These are phyloP conservation scores for Pseudocercospora vitis DNA, from an alignment of 2,329 filamentous ascomycete genomes.

Conservation along the genomic window DNA sequence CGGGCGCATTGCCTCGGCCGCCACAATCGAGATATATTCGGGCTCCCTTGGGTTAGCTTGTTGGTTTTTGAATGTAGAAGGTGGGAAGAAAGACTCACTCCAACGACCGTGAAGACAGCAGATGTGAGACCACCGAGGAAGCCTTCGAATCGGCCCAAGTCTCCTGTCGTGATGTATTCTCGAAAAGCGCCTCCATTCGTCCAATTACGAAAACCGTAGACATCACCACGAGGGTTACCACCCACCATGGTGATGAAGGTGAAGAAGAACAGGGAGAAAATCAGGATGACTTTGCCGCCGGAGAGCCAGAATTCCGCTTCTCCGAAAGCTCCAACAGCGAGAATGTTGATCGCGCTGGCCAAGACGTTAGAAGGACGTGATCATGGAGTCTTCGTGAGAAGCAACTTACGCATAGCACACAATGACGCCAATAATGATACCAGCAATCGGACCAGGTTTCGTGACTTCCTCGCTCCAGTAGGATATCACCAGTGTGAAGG, in stretches of 20 bases:
- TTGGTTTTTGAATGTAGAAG: no score
- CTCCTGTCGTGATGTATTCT: slow-evolving; percentile 33
- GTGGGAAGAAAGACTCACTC: no score
- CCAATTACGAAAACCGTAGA: slow-evolving; percentile 49
- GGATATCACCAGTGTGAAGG: slow-evolving; percentile 42
- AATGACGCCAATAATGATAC: slow-evolving; percentile 44
- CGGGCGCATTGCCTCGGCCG: slow-evolving; percentile 49
- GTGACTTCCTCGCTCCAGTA: slow-evolving; percentile 46
- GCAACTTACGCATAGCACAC: slow-evolving; percentile 44
- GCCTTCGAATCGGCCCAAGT: slow-evolving; percentile 39
- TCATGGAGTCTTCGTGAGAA: slow-evolving; percentile 25
- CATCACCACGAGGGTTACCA: slow-evolving; percentile 38
- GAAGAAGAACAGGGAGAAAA: slow-evolving; percentile 47
- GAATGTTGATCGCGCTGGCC: slow-evolving; percentile 43
- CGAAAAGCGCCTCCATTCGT: slow-evolving; percentile 38
- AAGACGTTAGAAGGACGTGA: slow-evolving; percentile 14
- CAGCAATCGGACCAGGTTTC: slow-evolving; percentile 38
- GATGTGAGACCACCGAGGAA: slow-evolving; percentile 38
- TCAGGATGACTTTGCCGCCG: slow-evolving; percentile 49
- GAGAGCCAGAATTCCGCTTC: slow-evolving; percentile 55
- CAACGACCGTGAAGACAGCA: slow-evolving; percentile 49
- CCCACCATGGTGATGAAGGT: slow-evolving; percentile 41
- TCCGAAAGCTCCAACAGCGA: slow-evolving; percentile 49
- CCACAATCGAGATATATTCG: slow-evolving; percentile 52
- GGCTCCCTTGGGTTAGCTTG: no score